phyloP scores from a whole-genome alignment of 1,284 basidiomycete genomes.

The Omphalotus olearius region DNA sequence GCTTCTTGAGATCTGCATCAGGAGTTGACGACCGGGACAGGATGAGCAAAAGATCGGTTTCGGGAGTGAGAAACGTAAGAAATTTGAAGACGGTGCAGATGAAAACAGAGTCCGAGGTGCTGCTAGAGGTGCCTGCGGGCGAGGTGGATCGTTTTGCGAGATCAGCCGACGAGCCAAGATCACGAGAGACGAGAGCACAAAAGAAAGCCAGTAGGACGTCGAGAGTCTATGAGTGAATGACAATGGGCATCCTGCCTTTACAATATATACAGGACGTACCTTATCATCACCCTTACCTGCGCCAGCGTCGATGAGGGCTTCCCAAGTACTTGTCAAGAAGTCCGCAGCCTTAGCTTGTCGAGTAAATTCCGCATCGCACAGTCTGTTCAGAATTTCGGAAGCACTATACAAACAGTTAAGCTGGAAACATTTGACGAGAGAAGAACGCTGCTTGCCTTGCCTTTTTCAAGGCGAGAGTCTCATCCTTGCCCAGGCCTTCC shows the following conservation, averaged over 20 bases:
- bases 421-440: constrained; percentile 3
- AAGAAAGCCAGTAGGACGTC: constrained; percentile 58
- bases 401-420: constrained; percentile 40
- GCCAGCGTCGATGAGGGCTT: constrained; percentile 52
- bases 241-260: background rate
- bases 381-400: constrained; percentile 66
- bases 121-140: background rate
- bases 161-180: constrained; percentile 47
- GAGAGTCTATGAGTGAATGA: constrained; percentile 40
- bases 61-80: constrained; percentile 31
- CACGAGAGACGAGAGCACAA: constrained; percentile 52
- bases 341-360: constrained; percentile 72
- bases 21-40: constrained; percentile 17
- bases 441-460: constrained; percentile 43
- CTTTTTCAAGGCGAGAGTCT: constrained; percentile 52
- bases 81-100: constrained; percentile 41
- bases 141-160: constrained; percentile 35
- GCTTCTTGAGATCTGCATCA: constrained; percentile 37
- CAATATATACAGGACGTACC: constrained; percentile 27
- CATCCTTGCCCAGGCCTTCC: constrained; percentile 60
- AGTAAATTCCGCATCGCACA: constrained; percentile 69
- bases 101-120: constrained; percentile 16
- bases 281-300: constrained; percentile 56
- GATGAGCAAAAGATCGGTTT: constrained; percentile 17
- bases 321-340: constrained; percentile 64